Evolutionary conservation across 257 asterid species (phyloP).

Genomic region (Primulina huaijiensis): DNA sequence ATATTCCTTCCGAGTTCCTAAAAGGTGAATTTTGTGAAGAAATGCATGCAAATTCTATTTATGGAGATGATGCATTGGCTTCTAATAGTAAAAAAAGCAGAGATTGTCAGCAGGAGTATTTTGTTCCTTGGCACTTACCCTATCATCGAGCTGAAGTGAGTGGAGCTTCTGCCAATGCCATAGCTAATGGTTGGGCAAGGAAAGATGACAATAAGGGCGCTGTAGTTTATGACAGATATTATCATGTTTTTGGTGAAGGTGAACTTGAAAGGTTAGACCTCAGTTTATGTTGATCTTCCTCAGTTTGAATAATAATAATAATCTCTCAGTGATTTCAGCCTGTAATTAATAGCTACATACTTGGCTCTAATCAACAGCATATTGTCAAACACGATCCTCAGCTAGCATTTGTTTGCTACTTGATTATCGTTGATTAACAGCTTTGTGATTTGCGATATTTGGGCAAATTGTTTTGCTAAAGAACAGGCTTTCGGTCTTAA

Average conservation of each 20-base stretch:
- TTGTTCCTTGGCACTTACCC: slow-evolving; percentile 98
- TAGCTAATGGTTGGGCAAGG: slow-evolving; percentile 82
- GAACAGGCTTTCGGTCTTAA: background rate
- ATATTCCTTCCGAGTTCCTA: slow-evolving; percentile 10
- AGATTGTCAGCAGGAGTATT: slow-evolving; percentile 70
- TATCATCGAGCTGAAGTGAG: slow-evolving; percentile 93
- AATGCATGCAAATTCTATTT: slow-evolving; percentile 18
- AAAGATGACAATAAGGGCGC: slow-evolving; percentile 95
- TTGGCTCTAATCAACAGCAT: background rate
- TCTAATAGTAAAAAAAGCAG: slow-evolving; percentile 25
- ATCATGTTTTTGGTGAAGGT: slow-evolving; percentile 96
- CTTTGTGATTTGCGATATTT: background rate
- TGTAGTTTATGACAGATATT: slow-evolving; percentile 86
- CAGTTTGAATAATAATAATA: background rate
- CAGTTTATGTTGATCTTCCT: slow-evolving; percentile 3
- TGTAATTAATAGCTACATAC: background rate
- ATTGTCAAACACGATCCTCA: background rate
- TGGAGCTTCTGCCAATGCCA: slow-evolving; percentile 81
- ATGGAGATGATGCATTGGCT: slow-evolving; percentile 24
- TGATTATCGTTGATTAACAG: background rate
- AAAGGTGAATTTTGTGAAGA: slow-evolving; percentile 29
- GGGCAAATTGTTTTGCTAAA: background rate
- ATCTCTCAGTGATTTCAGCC: background rate
- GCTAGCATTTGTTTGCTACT: background rate
- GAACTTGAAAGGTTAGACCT: slow-evolving; percentile 81